Evolutionary conservation across 169 alveolate genomes (phyloP).

Genomic region (Cryptosporidium ryanae): DNA sequence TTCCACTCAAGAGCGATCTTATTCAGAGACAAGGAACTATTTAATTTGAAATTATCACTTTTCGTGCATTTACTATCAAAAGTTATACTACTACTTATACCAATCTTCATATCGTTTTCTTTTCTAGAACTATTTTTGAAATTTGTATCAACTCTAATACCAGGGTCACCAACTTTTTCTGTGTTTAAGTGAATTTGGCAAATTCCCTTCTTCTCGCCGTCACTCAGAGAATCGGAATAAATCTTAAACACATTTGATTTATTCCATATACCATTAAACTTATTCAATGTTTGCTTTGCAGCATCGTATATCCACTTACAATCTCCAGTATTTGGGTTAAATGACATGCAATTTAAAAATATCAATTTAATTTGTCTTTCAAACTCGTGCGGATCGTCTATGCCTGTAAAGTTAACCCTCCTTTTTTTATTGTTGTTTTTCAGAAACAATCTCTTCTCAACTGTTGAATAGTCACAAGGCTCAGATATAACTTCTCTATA

Average conservation of each 20-base stretch:
- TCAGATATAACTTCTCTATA: slow-evolving; percentile 49
- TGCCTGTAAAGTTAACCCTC: not conserved
- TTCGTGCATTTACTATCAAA: not conserved
- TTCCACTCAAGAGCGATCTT: slow-evolving; percentile 52
- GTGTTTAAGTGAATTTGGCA: not conserved
- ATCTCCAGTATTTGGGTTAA: slow-evolving; percentile 61
- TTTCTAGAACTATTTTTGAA: not conserved
- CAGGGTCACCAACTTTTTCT: not conserved
- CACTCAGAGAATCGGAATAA: slow-evolving; percentile 3
- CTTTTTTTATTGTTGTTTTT: not conserved
- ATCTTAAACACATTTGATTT: slow-evolving; percentile 44
- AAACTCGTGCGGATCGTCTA: slow-evolving; percentile 61
- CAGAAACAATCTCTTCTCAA: slow-evolving; percentile 18
- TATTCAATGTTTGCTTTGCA: slow-evolving; percentile 56
- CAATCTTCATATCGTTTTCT: not conserved
- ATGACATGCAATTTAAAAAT: slow-evolving; percentile 56
- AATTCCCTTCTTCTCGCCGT: not conserved
- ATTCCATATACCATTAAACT: slow-evolving; percentile 38
- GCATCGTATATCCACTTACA: slow-evolving; percentile 72
- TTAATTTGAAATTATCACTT: not conserved
- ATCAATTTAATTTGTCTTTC: slow-evolving; percentile 39
- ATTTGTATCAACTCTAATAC: not conserved
- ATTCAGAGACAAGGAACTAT: slow-evolving; percentile 11
- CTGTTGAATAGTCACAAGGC: slow-evolving; percentile 27
- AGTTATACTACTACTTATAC: not conserved